phyloP scores from a whole-genome alignment of 179 eudicot species.

The Spinacia oleracea region DNA sequence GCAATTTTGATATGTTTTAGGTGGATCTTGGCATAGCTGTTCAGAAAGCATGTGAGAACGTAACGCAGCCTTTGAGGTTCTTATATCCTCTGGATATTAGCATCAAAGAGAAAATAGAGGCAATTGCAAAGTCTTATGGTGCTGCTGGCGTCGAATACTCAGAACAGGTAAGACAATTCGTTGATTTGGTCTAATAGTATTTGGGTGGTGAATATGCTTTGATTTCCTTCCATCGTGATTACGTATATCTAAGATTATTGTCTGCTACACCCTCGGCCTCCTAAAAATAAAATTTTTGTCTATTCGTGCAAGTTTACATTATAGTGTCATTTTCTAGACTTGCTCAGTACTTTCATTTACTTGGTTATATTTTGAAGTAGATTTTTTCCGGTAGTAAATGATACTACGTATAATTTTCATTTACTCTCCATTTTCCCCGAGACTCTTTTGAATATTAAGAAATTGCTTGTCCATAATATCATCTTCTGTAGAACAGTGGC shows the following conservation, averaged over 20 bases:
- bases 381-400: neutral
- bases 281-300: neutral
- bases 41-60: conserved; percentile 89
- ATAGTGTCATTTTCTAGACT: neutral
- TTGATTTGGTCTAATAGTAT: neutral
- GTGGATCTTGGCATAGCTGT: conserved; percentile 90
- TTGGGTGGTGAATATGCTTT: conserved; percentile 5
- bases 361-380: neutral
- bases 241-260: neutral
- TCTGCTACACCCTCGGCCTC: neutral
- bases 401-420: neutral
- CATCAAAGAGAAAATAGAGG: conserved; percentile 95
- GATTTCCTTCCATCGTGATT: neutral
- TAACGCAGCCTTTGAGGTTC: conserved; percentile 69
- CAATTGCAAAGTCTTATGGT: conserved; percentile 90
- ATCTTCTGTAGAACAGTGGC: too few relatives aligned
- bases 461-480: neutral
- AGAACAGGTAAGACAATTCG: conserved; percentile 57
- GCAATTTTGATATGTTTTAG: conserved; percentile 38
- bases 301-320: neutral
- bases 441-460: neutral
- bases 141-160: conserved; percentile 94
- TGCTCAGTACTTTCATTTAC: neutral
- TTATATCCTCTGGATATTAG: conserved; percentile 85
- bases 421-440: neutral